Percentiles rank a stretch among this genome's conserved stretches.
phyloP scores from a whole-genome alignment of 768 basidiomycete genomes.

The Termitomyces titanicus region DNA sequence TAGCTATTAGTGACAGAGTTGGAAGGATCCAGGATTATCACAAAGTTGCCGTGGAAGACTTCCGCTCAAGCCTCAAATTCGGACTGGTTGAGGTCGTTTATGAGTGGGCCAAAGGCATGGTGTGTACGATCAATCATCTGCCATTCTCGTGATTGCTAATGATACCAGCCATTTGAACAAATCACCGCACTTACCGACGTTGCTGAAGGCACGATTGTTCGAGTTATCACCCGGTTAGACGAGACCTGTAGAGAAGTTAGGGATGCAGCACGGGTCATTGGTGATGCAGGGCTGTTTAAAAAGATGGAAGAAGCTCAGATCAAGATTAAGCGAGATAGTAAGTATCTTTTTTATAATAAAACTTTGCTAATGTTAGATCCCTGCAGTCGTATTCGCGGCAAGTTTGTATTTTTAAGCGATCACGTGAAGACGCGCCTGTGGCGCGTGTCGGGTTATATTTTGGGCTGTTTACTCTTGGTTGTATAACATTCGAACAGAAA shows the following conservation, averaged over 20 bases:
- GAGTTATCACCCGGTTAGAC: slow-evolving; percentile 92
- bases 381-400: slow-evolving; percentile 78
- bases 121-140: slow-evolving; percentile 30
- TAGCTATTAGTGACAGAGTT: slow-evolving; percentile 75
- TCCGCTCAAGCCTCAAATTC: slow-evolving; percentile 77
- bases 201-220: slow-evolving; percentile 94
- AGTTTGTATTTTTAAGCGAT: slow-evolving; percentile 73
- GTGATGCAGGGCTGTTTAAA: slow-evolving; percentile 91
- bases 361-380: slow-evolving; percentile 9
- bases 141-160: background rate
- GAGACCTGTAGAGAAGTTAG: slow-evolving; percentile 96
- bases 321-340: slow-evolving; percentile 94
- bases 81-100: slow-evolving; percentile 96
- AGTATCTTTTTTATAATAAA: slow-evolving; percentile 30
- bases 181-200: slow-evolving; percentile 92
- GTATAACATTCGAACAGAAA: slow-evolving; percentile 3
- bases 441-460: slow-evolving; percentile 7
- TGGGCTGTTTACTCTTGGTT: slow-evolving; percentile 9
- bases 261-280: slow-evolving; percentile 96
- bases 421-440: slow-evolving; percentile 13
- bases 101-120: slow-evolving; percentile 99
- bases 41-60: slow-evolving; percentile 77
- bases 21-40: slow-evolving; percentile 75
- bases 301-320: slow-evolving; percentile 97
- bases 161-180: slow-evolving; percentile 84